Evolutionary conservation across 306 rosid genomes (phyloP).

Genomic region (Vigna unguiculata): DNA sequence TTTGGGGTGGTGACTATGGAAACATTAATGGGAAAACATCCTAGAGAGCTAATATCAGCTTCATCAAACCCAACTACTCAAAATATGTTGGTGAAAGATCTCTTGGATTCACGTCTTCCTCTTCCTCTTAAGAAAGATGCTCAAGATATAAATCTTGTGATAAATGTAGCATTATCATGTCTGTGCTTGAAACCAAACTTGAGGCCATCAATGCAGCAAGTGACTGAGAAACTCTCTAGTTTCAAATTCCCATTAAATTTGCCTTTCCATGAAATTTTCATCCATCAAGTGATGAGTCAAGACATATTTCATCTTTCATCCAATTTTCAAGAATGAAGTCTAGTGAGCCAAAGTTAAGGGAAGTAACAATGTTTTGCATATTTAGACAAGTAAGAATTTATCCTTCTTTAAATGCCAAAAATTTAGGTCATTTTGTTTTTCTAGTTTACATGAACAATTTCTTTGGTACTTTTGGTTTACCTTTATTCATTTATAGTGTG

Average conservation of each 20-base stretch:
- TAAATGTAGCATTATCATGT: neutral
- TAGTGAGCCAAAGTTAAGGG: no score
- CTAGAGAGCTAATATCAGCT: neutral
- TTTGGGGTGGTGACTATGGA: conserved; percentile 22
- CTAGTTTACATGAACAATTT: no score
- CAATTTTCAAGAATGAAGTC: no score
- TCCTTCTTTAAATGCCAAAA: no score
- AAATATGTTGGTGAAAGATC: neutral
- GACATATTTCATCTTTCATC: neutral
- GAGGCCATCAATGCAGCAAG: conserved; percentile 4
- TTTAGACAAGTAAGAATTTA: no score
- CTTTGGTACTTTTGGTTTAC: no score
- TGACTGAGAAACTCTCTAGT: neutral
- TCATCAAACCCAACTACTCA: neutral
- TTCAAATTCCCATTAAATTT: neutral
- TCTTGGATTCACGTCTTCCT: neutral
- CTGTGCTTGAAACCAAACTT: neutral
- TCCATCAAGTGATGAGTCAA: neutral
- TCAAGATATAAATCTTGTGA: neutral
- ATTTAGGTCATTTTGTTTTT: no score
- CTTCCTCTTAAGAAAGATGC: neutral
- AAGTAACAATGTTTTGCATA: no score
- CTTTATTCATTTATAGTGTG: no score
- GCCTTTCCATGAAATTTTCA: neutral
- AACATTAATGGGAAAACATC: conserved; percentile 16